Conservation (phyloP, 1,284 basidiomycete species). For the Sanghuangporus weigelae region DNA sequence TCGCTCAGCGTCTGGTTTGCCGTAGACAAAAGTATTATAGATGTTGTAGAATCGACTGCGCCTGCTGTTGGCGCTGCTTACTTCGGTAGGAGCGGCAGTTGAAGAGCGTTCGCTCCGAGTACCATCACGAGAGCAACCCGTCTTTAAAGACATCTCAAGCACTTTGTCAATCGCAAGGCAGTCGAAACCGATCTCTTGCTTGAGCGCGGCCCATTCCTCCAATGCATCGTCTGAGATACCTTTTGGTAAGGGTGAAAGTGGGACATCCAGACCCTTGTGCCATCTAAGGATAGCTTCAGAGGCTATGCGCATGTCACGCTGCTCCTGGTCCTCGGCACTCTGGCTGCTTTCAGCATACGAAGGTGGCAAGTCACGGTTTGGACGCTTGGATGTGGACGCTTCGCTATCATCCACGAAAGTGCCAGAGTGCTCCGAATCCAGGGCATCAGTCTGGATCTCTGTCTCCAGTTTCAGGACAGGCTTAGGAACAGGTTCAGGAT, state of each 20-base stretch:
- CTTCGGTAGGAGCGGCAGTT: constrained; percentile 5
- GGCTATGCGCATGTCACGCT: constrained; percentile 48
- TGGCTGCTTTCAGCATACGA: constrained; percentile 56
- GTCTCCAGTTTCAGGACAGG: constrained; percentile 16
- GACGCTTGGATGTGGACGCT: constrained; percentile 60
- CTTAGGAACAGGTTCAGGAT: constrained; percentile 32
- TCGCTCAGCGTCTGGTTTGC: constrained; percentile 27
- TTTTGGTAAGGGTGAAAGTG: constrained; percentile 43
- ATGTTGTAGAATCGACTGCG: constrained; percentile 70
- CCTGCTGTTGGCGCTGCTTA: constrained; percentile 19
- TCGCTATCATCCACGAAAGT: constrained; percentile 36
- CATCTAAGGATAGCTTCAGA: constrained; percentile 60
- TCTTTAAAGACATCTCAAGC: constrained; percentile 47
- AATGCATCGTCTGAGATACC: constrained; percentile 56
- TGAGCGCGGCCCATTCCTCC: constrained; percentile 71
- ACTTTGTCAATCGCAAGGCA: constrained; percentile 74
- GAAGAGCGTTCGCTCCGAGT: constrained; percentile 13
- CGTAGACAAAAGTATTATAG: constrained; percentile 77
- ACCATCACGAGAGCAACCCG: constrained; percentile 27
- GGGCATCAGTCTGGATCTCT: constrained; percentile 39
- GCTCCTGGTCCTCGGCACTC: constrained; percentile 36
- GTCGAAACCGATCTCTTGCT: constrained; percentile 70
- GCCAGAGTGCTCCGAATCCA: constrained; percentile 35
- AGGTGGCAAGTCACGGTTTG: constrained; percentile 54
- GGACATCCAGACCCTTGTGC: constrained; percentile 54